Conservation (phyloP, 2,329 filamentous ascomycete genomes). For the Penicillium hesseltinei region DNA sequence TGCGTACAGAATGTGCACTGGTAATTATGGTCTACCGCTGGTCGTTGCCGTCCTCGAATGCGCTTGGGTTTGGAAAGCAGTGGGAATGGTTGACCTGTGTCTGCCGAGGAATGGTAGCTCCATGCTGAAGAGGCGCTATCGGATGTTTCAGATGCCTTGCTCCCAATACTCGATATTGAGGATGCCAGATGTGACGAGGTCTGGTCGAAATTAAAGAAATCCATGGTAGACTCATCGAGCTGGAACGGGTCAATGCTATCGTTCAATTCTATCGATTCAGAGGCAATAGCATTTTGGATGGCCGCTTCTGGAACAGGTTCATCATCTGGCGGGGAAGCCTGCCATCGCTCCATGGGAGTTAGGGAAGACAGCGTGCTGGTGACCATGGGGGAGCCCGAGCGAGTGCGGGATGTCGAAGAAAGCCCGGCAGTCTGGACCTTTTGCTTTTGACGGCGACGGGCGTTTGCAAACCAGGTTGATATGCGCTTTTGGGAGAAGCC, state of each 20-base stretch:
- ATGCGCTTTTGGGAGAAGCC: slow-evolving; percentile 49
- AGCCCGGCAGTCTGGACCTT: slow-evolving; percentile 19
- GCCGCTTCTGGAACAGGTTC: slow-evolving; percentile 43
- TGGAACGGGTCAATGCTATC: slow-evolving; percentile 13
- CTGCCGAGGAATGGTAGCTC: slow-evolving; percentile 33
- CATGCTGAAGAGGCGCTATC: slow-evolving; percentile 34
- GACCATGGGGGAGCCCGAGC: slow-evolving; percentile 48
- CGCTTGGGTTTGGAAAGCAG: slow-evolving; percentile 15
- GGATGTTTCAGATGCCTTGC: slow-evolving; percentile 30
- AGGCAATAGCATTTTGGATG: slow-evolving; percentile 40
- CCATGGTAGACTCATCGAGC: slow-evolving; percentile 15
- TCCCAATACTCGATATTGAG: slow-evolving; percentile 33
- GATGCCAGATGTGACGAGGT: slow-evolving; percentile 31
- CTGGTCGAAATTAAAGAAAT: slow-evolving; percentile 30
- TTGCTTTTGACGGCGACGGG: slow-evolving; percentile 49
- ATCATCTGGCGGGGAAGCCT: slow-evolving; percentile 47
- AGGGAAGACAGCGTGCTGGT: slow-evolving; percentile 35
- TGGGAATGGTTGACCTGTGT: slow-evolving; percentile 21
- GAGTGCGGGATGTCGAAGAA: slow-evolving; percentile 28
- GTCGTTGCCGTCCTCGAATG: slow-evolving; percentile 4
- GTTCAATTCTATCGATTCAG: background rate
- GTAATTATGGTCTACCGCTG: slow-evolving; percentile 19
- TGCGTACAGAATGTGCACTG: slow-evolving; percentile 53
- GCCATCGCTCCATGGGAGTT: slow-evolving; percentile 51
- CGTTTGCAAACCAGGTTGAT: slow-evolving; percentile 54